Evolutionary conservation across 2,329 filamentous ascomycete genomes (phyloP).

Genomic region (Pseudocercospora fuligena): DNA sequence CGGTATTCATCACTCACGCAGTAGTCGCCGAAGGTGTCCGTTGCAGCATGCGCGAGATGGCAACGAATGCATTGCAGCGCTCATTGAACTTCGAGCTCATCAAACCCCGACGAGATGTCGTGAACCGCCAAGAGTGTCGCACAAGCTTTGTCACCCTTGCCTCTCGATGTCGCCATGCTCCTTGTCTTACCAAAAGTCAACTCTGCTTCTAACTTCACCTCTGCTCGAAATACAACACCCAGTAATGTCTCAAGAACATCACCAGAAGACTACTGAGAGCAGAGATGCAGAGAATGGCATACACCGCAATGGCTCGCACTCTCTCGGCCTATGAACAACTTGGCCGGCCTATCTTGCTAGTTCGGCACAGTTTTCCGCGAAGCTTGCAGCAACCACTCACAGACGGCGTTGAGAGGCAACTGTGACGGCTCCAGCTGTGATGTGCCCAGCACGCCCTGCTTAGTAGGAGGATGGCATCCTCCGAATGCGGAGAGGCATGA

Average conservation of each 20-base stretch:
- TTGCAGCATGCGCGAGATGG: background rate
- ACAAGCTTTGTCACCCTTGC: background rate
- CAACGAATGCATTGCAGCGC: no score
- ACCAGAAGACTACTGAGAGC: background rate
- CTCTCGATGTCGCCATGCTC: background rate
- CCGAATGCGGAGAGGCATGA: slow-evolving; percentile 1
- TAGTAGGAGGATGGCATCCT: background rate
- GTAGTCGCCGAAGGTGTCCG: background rate
- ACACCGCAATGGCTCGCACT: background rate
- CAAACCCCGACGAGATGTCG: no score
- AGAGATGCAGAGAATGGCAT: background rate
- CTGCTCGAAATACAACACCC: background rate
- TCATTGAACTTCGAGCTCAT: no score
- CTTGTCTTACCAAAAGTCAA: background rate
- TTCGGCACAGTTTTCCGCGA: slow-evolving; percentile 5
- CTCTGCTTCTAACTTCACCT: background rate
- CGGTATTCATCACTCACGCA: background rate
- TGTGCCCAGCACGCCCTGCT: background rate
- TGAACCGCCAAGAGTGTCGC: no score
- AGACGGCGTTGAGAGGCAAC: background rate
- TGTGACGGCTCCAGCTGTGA: slow-evolving; percentile 1
- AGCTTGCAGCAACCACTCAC: background rate
- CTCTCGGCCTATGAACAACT: background rate
- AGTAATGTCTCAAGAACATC: background rate
- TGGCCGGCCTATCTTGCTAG: background rate